phyloP scores from a whole-genome alignment of 2,329 filamentous ascomycete genomes.

The Geoglossum cookeanum region DNA sequence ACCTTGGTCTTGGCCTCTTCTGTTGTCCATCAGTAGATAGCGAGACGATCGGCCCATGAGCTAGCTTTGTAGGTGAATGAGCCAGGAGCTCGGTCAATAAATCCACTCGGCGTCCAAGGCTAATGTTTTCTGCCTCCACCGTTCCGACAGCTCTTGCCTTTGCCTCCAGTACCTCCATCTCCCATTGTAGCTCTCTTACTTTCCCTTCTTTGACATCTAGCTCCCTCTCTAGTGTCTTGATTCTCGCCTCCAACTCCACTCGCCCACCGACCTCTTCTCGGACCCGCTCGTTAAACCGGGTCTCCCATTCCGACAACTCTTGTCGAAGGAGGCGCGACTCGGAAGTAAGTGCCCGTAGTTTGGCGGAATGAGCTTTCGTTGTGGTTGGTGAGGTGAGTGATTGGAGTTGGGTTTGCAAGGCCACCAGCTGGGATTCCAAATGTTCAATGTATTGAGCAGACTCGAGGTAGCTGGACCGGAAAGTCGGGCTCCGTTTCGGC shows the following conservation, averaged over 20 bases:
- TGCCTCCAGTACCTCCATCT: conserved; percentile 6
- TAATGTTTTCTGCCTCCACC: conserved; percentile 10
- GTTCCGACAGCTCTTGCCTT: conserved; percentile 6
- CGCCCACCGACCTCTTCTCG: conserved; percentile 8
- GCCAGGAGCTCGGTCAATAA: conserved; percentile 10
- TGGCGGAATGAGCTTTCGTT: conserved; percentile 8
- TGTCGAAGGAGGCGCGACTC: conserved; percentile 9
- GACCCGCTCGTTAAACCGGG: conserved; percentile 10
- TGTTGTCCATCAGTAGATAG: not conserved
- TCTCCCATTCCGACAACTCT: conserved; percentile 13
- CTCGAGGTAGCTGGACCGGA: not conserved
- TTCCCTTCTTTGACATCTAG: conserved; percentile 8
- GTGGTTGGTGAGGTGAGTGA: conserved; percentile 9
- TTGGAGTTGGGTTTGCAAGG: conserved; percentile 10
- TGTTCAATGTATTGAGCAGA: conserved; percentile 12
- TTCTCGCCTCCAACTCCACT: conserved; percentile 6
- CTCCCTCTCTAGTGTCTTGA: conserved; percentile 5
- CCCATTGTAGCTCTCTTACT: conserved; percentile 5
- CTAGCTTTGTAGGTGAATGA: not conserved
- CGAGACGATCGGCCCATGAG: not conserved
- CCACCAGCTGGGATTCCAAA: conserved; percentile 11
- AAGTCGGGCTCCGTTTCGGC: not conserved
- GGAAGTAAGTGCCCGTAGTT: conserved; percentile 8
- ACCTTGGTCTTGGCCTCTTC: not conserved
- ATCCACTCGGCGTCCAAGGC: conserved; percentile 10